Evolutionary conservation across 176 grass and related monocot species (phyloP).

Genomic region (Secale cereale): DNA sequence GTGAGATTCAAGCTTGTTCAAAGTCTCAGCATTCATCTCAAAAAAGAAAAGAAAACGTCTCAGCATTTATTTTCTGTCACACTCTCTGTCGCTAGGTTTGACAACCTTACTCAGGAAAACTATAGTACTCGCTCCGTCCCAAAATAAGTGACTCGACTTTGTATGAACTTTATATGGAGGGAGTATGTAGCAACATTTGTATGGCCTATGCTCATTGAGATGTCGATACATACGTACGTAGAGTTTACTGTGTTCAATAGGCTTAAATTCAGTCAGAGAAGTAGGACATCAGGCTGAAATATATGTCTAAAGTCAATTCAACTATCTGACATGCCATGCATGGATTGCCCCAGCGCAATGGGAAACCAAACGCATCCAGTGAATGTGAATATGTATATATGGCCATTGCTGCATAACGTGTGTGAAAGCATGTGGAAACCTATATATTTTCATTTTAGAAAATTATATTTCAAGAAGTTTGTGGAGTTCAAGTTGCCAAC

Average conservation of each 20-base stretch:
- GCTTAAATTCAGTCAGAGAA: constrained; percentile 15
- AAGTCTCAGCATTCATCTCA: not conserved
- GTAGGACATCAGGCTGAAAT: constrained; percentile 17
- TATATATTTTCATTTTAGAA: not conserved
- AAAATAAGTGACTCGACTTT: no score
- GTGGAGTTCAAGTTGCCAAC: constrained; percentile 26
- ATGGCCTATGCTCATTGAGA: not conserved
- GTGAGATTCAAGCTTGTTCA: constrained; percentile 28
- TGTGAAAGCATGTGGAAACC: constrained; percentile 27
- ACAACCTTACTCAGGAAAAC: constrained; percentile 21
- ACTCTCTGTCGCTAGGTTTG: constrained; percentile 25
- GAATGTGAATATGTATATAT: not conserved
- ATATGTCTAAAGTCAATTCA: constrained; percentile 36
- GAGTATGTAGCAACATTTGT: not conserved
- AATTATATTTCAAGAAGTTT: not conserved
- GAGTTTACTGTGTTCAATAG: not conserved
- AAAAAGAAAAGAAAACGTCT: no score
- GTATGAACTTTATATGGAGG: no score
- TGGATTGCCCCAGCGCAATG: constrained; percentile 26
- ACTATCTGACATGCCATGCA: not conserved
- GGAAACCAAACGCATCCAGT: not conserved
- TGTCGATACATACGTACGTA: not conserved
- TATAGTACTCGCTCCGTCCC: not conserved
- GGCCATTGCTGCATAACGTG: not conserved
- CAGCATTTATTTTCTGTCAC: constrained; percentile 27